Evolutionary conservation across 2,329 filamentous ascomycete genomes (phyloP), one percentile per base, ranked within the genome.

Genomic region (Pseudophaeomoniella oleicola): DNA sequence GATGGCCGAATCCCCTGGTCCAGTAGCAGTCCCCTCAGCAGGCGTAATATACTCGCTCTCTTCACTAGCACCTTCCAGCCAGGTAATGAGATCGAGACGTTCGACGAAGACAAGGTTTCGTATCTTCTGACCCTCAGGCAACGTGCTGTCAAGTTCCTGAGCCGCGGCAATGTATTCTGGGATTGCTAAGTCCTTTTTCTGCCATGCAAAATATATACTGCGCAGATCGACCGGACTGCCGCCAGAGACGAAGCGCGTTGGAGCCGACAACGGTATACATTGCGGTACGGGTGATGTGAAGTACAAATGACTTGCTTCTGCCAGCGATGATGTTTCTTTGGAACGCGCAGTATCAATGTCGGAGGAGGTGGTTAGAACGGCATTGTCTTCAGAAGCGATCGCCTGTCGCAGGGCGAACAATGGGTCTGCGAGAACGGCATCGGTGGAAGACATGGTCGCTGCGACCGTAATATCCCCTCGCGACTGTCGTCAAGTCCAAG

Each of bases 161-260:
- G 84, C 82, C 0, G 81, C 79, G 16, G 81, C 75, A 59, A 94
- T 90, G 69, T 96, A 96, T 49, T 93, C 85, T 9, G 83, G 81
- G 46, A 93, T 86, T 37, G 81, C 76, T 38, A 81, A 76, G 63
- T 96, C 88, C 57, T 86, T 85, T 62, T 94, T 92, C 51, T 83
- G 69, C 85, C 86, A 98, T 38, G 86, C 86, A 54, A 96, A 94
- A 66, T 88, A 94, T 60, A 94, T 88, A 56, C 81, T 90, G 54
- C 90, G 85, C 47, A 98, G 68, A 55, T 94, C 84, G 50, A 94
- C 78, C 3, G 80, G 70, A 34, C 73, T 69, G 49, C 72, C 51
- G 40, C 74, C 72, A n/a, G 84, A 87, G 42, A 82, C 71, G 64
- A 96, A 96, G 49, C 90, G 84, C 46, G 90, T 98, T 6, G 78